phyloP scores from a whole-genome alignment of 805 yeast species.

The Zygosaccharomyces kombuchaensis region DNA sequence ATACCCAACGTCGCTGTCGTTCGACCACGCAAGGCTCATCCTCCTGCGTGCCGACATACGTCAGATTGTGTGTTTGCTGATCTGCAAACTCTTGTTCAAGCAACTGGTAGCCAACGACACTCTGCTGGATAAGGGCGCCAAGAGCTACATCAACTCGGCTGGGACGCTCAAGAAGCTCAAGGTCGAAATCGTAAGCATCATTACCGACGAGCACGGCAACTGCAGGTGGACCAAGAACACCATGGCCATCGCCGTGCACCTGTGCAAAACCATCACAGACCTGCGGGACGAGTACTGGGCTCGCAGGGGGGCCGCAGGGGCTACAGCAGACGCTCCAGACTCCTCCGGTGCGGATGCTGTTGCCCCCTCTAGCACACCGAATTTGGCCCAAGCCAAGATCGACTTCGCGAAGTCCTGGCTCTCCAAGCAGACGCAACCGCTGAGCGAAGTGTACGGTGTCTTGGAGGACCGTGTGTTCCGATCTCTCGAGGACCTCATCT shows the following conservation, averaged over 20 bases:
- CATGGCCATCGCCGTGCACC: conserved; percentile 60
- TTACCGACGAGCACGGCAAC: conserved; percentile 80
- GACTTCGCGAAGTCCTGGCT: conserved; percentile 75
- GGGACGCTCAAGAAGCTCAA: conserved; percentile 48
- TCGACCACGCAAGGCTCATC: conserved; percentile 77
- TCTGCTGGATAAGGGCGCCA: conserved; percentile 31
- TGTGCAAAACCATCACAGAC: conserved; percentile 31
- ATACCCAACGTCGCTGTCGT: conserved; percentile 78
- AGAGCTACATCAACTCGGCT: conserved; percentile 34
- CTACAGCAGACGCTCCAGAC: not conserved
- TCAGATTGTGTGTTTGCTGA: conserved; percentile 73
- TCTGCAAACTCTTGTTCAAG: conserved; percentile 68
- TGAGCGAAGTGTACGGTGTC: conserved; percentile 67
- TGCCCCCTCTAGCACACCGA: conserved; percentile 20
- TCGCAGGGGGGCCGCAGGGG: not conserved
- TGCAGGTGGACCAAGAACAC: conserved; percentile 88
- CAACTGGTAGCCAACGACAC: conserved; percentile 49
- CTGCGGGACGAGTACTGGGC: conserved; percentile 25
- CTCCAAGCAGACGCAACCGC: conserved; percentile 80
- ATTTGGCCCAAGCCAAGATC: conserved; percentile 27
- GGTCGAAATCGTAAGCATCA: conserved; percentile 70
- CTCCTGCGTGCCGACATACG: conserved; percentile 80
- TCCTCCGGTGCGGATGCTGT: conserved; percentile 9
- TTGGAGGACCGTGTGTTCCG: conserved; percentile 65
- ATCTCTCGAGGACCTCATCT: conserved; percentile 40